phyloP scores from a whole-genome alignment of 2,329 filamentous ascomycete genomes.

The Aspergillus novofumigatus region DNA sequence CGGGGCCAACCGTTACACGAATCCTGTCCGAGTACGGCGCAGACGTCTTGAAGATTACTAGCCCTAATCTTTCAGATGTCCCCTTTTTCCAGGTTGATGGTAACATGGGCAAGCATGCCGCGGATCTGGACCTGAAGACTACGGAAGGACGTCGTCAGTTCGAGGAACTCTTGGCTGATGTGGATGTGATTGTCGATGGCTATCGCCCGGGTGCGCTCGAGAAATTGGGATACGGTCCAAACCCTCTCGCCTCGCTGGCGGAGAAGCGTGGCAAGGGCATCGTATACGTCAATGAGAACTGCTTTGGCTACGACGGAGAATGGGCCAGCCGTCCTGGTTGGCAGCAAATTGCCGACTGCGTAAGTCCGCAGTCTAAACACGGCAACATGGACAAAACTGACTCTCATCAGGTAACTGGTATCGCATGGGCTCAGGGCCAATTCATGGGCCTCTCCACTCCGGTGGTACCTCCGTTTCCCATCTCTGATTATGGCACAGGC shows the following conservation, averaged over 20 bases:
- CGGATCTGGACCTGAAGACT: slow-evolving; percentile 60
- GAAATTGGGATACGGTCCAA: slow-evolving; percentile 59
- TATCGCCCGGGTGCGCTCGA: slow-evolving; percentile 65
- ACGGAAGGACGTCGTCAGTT: slow-evolving; percentile 52
- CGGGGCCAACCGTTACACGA: slow-evolving; percentile 65
- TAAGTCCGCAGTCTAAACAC: slow-evolving; percentile 32
- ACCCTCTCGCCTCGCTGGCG: slow-evolving; percentile 51
- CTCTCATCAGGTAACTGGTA: slow-evolving; percentile 36
- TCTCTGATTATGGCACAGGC: slow-evolving; percentile 64
- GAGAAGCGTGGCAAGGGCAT: slow-evolving; percentile 57
- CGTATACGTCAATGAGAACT: slow-evolving; percentile 67
- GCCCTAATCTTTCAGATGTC: slow-evolving; percentile 63
- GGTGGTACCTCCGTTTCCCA: slow-evolving; percentile 48
- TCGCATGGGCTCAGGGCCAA: slow-evolving; percentile 40
- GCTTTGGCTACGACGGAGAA: slow-evolving; percentile 61
- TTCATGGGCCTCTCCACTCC: slow-evolving; percentile 39
- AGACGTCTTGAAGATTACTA: slow-evolving; percentile 67
- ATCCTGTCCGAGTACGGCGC: slow-evolving; percentile 69
- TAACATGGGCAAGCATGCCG: slow-evolving; percentile 66
- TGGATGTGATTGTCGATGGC: slow-evolving; percentile 65
- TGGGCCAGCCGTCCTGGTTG: slow-evolving; percentile 64
- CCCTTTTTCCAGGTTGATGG: slow-evolving; percentile 70
- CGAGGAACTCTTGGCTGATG: slow-evolving; percentile 56
- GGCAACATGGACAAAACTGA: neutral
- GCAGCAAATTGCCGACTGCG: slow-evolving; percentile 68